A percentile compares a stretch with the other conserved stretches of the same genome.
phyloP scores from a whole-genome alignment of 2,329 filamentous ascomycete genomes.

The Aspergillus piperis region DNA sequence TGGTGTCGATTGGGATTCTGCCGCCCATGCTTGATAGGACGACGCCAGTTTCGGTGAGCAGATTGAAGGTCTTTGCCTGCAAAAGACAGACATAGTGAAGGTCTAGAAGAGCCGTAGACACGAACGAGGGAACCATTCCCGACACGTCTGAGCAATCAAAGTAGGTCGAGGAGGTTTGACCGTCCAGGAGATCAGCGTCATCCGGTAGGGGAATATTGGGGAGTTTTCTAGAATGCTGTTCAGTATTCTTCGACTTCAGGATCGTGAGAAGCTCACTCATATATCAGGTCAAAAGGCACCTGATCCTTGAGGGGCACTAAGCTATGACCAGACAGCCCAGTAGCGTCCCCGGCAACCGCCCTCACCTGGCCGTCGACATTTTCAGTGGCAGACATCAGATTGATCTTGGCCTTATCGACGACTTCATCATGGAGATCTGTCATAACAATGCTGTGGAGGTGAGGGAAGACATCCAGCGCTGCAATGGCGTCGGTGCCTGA shows the following conservation, averaged over 20 bases:
- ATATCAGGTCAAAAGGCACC: not conserved
- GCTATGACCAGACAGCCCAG: not conserved
- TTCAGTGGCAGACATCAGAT: not conserved
- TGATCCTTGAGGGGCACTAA: not conserved
- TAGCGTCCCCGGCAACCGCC: not conserved
- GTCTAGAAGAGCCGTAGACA: not conserved
- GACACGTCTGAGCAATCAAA: not conserved
- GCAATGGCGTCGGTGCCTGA: constrained; percentile 1
- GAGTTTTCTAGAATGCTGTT: not conserved
- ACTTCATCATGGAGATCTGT: not conserved
- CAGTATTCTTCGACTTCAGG: not conserved
- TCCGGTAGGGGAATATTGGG: constrained; percentile 1
- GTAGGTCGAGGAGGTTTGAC: not conserved
- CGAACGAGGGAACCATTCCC: not conserved
- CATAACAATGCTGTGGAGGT: not conserved
- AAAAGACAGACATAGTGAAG: not conserved
- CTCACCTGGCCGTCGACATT: not conserved
- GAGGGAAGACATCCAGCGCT: not conserved
- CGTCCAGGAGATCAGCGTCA: not conserved
- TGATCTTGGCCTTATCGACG: not conserved
- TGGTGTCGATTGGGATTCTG: not conserved
- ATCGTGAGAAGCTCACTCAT: not conserved
- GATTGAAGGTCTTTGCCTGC: not conserved
- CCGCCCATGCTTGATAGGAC: not conserved
- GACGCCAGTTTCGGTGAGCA: not conserved